A percentile compares a stretch with the other conserved stretches of the same genome.
These are phyloP conservation scores for Talaromyces sp. DNA, from an alignment of 2,329 filamentous ascomycete species.

Conservation along the genomic window DNA sequence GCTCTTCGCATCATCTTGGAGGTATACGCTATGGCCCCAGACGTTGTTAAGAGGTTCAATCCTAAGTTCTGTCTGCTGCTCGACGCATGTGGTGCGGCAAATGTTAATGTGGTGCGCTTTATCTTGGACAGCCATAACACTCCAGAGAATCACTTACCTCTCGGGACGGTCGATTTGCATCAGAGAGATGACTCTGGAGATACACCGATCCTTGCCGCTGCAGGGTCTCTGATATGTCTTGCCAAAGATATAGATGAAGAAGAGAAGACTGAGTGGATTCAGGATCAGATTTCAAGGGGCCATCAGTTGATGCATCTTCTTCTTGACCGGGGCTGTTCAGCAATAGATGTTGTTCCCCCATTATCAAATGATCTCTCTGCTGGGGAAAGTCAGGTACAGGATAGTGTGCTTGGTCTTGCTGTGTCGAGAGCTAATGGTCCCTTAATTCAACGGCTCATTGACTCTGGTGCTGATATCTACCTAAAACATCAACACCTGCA, in stretches of 20 bases:
- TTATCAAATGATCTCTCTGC: neutral
- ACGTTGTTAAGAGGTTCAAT: neutral
- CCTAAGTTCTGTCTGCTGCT: neutral
- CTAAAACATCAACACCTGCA: neutral
- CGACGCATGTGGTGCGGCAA: neutral
- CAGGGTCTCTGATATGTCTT: neutral
- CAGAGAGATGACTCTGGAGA: neutral
- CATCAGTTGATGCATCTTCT: neutral
- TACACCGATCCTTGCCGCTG: neutral
- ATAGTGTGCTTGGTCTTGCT: conserved; percentile 1
- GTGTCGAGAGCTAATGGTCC: neutral
- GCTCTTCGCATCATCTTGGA: neutral
- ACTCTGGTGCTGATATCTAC: neutral
- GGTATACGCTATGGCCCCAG: neutral
- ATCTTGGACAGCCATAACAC: neutral
- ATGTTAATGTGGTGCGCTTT: neutral
- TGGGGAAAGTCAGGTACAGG: neutral
- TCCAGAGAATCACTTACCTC: neutral
- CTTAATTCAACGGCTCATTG: neutral
- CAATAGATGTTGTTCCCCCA: neutral
- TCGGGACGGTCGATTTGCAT: neutral
- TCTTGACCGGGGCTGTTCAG: neutral
- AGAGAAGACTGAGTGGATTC: neutral
- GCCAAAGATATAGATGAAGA: neutral
- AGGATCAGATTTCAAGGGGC: neutral